Conservation (phyloP, 2,329 filamentous ascomycete genomes). For the Monosporascus sp. region DNA sequence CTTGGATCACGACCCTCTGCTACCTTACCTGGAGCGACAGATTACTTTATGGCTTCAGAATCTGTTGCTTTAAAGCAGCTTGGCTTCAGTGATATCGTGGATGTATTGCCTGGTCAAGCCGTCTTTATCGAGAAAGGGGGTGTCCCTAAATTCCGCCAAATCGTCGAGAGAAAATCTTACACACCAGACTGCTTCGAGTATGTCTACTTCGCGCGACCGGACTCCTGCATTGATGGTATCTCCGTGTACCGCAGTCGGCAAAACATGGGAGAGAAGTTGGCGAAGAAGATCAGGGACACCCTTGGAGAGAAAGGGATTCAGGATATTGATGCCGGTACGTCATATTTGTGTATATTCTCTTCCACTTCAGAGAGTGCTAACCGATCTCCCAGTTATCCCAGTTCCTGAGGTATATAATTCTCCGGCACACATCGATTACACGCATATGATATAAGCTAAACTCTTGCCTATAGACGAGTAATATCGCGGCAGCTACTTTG, state of each 20-base stretch:
- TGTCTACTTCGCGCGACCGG: constrained; percentile 80
- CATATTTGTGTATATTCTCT: not conserved
- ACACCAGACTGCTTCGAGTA: constrained; percentile 74
- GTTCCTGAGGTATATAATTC: constrained; percentile 42
- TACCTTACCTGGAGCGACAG: constrained; percentile 56
- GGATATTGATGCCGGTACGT: constrained; percentile 63
- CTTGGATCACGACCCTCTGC: constrained; percentile 68
- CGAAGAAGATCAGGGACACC: constrained; percentile 62
- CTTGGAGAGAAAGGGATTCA: constrained; percentile 65
- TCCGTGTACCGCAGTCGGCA: constrained; percentile 78
- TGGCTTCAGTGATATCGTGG: constrained; percentile 68
- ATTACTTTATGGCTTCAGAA: constrained; percentile 91
- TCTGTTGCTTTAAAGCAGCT: constrained; percentile 78
- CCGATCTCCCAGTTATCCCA: constrained; percentile 57
- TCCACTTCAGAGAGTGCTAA: constrained; percentile 6
- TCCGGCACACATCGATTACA: not conserved
- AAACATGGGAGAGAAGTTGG: constrained; percentile 80
- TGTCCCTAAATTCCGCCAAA: constrained; percentile 68
- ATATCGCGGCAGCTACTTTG: constrained; percentile 72
- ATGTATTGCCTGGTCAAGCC: constrained; percentile 54
- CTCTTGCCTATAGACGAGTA: constrained; percentile 62
- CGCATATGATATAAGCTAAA: not conserved
- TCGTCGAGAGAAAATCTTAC: constrained; percentile 63
- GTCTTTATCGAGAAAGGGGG: constrained; percentile 55
- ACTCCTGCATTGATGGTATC: constrained; percentile 56